Base-by-base conservation (phyloP, 148 eudicot species). In the Fagopyrum tataricum region DNA sequence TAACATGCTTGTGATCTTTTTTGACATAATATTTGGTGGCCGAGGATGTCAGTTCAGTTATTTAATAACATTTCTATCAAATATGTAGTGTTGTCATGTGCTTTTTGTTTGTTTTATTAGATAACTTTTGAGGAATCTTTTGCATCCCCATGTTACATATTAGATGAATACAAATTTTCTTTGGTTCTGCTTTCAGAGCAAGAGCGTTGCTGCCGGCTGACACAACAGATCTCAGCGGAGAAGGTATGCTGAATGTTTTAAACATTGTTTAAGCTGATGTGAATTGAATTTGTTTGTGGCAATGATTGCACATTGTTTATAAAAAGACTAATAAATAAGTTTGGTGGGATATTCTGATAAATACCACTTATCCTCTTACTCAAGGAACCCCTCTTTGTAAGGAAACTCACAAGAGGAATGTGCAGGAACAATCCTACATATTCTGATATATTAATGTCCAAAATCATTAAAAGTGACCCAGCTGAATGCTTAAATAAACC, bases 161-260 rank as follows among this genome's bases (percentile, higher is more conserved):
- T 64, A 37, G 69, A 7, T 72, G 68, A 40, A 72, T 49, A 20
- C 7, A 18, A 12, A 12, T 23, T n/a, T n/a, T 73, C 46, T 68
- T 78, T 70, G 72, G 77, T 72, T 83, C 71, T 72, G 69, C 78
- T 55, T 81, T 44, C 87, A 88, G 91, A 82, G 80, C 86, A 85
- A 79, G 85, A 84, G 72, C 78, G 81, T 15, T 62, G 82, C 74
- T 80, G 81, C 76, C 83, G 80, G 61, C 72, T 88, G 84, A 78
- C 80, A 72, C 70, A 74, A 41, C 58, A 75, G 71, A 58, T 77
- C 51, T 76, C 86, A 73, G 84, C 86, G 8, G 91, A 88, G 77
- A 81, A 78, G 89, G 91, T 88, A 83, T 62, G 44, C 18, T 64
- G 41, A 14, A 37, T 10, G 2, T 39, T n/a, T 13, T 37, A 18